Conservation (phyloP, 2,329 filamentous ascomycete genomes). For the Alternaria angustiovoidea region DNA sequence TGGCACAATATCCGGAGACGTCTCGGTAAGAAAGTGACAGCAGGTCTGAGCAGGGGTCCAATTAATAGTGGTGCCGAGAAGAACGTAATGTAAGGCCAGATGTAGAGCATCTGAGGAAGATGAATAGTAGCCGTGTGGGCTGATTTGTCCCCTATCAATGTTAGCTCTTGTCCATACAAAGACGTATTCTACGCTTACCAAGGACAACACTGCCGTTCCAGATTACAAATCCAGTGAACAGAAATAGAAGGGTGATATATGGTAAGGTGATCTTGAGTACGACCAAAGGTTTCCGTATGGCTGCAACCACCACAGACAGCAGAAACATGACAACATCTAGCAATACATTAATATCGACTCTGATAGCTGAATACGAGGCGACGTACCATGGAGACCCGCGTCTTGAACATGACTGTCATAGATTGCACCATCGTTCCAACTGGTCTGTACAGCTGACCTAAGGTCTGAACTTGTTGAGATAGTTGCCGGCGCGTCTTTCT, state of each 20-base stretch:
- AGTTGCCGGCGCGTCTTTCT: constrained; percentile 15
- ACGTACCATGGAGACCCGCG: constrained; percentile 36
- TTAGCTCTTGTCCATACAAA: constrained; percentile 20
- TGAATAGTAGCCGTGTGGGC: constrained; percentile 93
- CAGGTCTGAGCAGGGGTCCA: constrained; percentile 58
- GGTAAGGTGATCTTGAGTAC: constrained; percentile 56
- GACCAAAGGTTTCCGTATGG: constrained; percentile 53
- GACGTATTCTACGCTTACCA: constrained; percentile 59
- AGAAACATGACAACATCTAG: constrained; percentile 46
- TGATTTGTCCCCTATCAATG: constrained; percentile 78
- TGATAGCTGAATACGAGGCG: too few species aligned
- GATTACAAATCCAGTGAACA: constrained; percentile 77
- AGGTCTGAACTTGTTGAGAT: constrained; percentile 1
- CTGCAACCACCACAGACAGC: constrained; percentile 70
- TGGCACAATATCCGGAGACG: constrained; percentile 16
- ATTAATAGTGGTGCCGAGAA: constrained; percentile 84
- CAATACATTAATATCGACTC: constrained; percentile 7
- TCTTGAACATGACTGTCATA: constrained; percentile 34
- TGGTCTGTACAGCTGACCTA: constrained; percentile 17
- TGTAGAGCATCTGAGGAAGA: constrained; percentile 90
- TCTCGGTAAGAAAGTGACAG: constrained; percentile 37
- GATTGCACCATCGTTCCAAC: constrained; percentile 35
- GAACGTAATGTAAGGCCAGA: constrained; percentile 89
- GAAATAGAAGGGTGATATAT: constrained; percentile 67
- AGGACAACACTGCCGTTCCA: constrained; percentile 95